Percentiles rank a stretch among this genome's conserved stretches.
Conservation (phyloP, 1,284 basidiomycete genomes). For the Rhodotorula sp. region DNA sequence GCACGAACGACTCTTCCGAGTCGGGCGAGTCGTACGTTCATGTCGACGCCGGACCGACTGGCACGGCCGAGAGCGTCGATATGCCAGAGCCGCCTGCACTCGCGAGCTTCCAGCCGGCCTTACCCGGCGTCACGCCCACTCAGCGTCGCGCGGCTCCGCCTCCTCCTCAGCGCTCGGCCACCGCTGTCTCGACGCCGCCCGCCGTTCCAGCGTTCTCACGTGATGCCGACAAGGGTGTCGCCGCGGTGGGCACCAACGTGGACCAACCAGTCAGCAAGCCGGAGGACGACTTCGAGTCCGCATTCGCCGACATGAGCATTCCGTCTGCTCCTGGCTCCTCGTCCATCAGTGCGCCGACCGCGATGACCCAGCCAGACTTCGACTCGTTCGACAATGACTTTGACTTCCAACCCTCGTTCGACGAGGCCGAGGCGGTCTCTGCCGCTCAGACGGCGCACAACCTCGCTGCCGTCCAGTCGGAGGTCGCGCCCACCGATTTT, state of each 20-base stretch:
- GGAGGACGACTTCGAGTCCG: slow-evolving; percentile 39
- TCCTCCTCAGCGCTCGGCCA: slow-evolving; percentile 2
- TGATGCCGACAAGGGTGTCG: not conserved
- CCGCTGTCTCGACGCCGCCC: not conserved
- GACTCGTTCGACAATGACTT: slow-evolving; percentile 34
- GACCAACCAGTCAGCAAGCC: not conserved
- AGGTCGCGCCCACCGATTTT: slow-evolving; percentile 3
- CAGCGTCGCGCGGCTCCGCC: slow-evolving; percentile 16
- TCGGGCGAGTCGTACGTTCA: slow-evolving; percentile 23
- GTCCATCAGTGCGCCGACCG: not conserved
- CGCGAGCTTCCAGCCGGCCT: slow-evolving; percentile 8
- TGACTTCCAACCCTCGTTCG: slow-evolving; percentile 3
- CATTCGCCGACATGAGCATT: slow-evolving; percentile 32
- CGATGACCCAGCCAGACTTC: slow-evolving; percentile 20
- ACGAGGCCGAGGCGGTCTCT: not conserved
- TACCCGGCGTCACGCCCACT: not conserved
- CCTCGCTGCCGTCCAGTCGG: not conserved
- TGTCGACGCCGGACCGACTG: slow-evolving; percentile 11
- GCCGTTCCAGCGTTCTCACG: not conserved
- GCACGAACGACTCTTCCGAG: slow-evolving; percentile 9
- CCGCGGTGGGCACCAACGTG: not conserved
- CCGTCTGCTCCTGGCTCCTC: not conserved
- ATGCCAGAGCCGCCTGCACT: slow-evolving; percentile 12
- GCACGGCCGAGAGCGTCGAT: not conserved
- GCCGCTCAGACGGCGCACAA: slow-evolving; percentile 1